Conservation (phyloP, 768 basidiomycete genomes). For the Lactarius quietus region DNA sequence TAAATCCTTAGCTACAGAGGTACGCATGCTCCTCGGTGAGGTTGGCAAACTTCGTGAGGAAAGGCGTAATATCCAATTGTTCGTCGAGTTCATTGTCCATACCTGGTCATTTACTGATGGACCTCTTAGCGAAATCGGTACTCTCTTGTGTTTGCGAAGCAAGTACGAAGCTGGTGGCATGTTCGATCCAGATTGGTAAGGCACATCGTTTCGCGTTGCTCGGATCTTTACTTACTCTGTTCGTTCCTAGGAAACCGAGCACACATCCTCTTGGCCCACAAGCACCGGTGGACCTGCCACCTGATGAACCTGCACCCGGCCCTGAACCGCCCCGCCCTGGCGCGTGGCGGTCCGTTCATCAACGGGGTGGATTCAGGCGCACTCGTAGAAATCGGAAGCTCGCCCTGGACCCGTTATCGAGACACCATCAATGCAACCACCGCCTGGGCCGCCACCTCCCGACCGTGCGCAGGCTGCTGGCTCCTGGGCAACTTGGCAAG, state of each 20-base stretch:
- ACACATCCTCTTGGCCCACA: slow-evolving; percentile 32
- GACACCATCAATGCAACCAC: slow-evolving; percentile 6
- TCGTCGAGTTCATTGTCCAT: slow-evolving; percentile 34
- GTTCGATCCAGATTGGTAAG: slow-evolving; percentile 77
- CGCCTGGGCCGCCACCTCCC: slow-evolving; percentile 15
- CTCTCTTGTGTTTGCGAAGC: slow-evolving; percentile 61
- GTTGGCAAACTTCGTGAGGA: slow-evolving; percentile 82
- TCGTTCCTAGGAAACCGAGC: slow-evolving; percentile 40
- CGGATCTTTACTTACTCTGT: slow-evolving; percentile 32
- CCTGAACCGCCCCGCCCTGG: slow-evolving; percentile 27
- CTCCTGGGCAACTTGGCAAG: slow-evolving; percentile 45
- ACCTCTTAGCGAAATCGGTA: slow-evolving; percentile 65
- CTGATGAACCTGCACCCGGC: slow-evolving; percentile 28
- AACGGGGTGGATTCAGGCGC: slow-evolving; percentile 23
- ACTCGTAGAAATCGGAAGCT: slow-evolving; percentile 19
- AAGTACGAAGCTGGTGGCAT: slow-evolving; percentile 85
- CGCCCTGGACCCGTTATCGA: slow-evolving; percentile 18
- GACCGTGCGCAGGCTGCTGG: slow-evolving; percentile 28
- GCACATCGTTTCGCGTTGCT: neutral
- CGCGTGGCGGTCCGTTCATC: slow-evolving; percentile 27
- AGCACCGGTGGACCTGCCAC: slow-evolving; percentile 25
- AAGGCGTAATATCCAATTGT: slow-evolving; percentile 75
- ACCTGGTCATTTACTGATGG: neutral
- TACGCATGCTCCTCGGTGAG: slow-evolving; percentile 77
- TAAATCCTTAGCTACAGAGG: slow-evolving; percentile 76